Base-by-base conservation (phyloP, 2,329 filamentous ascomycete genomes). In the Emergomyces africanus region DNA sequence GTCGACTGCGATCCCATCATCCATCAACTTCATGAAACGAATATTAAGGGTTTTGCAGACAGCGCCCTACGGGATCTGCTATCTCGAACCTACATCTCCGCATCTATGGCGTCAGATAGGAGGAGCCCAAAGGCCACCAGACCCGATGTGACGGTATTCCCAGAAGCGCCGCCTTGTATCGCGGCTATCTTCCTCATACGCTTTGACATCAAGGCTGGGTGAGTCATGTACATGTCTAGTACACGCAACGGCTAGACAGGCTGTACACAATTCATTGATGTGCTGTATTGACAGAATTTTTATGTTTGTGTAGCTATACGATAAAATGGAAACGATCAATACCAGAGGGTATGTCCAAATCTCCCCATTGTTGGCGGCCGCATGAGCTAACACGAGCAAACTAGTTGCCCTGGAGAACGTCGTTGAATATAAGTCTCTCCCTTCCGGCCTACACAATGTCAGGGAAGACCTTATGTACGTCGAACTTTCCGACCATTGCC, bases 381-480 rank as follows among this genome's bases (percentile, higher is more conserved):
- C 58, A 39, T 59, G 28, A 12, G 42, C 55, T 48, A 28, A 30
- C 28, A 55, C 2, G 18, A 14, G 8, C 15, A 30, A 56, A 57
- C 60, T 60, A 81, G 79, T 83, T 46, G 72, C 79, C 53, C 81
- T 97, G 54, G 89, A 95, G 66, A 90, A 90, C 59, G 84, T 88
- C 28, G 90, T 96, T 68, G 94, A 99, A 75, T 99, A 90, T 81
- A 97, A 96, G 75, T 95, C 90, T 62, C 81, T 99, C 53, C 94
- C 94, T 2, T 97, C 92, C 0, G 94, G 94, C 28, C 75, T 96
- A 55, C 94, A 99, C 74, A 88, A 89, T 60, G 89, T 97, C 23
- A 79, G 86, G 37, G 84, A 91, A 64, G 94, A 99, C 72, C 79
- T 97, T 57, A 79, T 87, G 74, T 82, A 75, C 57, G n/a, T 50